These are phyloP conservation scores for Pezicula neosporulosa DNA, from an alignment of 2,329 filamentous ascomycete genomes.

Conservation along the genomic window DNA sequence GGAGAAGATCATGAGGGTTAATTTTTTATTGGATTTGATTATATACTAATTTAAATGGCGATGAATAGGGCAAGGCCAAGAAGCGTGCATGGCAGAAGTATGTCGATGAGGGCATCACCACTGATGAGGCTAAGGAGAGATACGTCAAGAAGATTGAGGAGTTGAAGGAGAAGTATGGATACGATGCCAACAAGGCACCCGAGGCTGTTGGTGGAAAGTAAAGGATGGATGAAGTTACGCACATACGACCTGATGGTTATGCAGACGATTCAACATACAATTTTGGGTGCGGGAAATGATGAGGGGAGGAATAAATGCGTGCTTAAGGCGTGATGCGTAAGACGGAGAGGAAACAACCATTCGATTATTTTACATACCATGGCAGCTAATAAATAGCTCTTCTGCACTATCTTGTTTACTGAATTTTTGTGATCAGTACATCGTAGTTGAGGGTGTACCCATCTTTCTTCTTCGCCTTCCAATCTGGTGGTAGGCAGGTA, in stretches of 20 bases:
- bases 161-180: slow-evolving; percentile 68
- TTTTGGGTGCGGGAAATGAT: too few relatives aligned
- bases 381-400: too few relatives aligned
- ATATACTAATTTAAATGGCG: neutral
- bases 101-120: slow-evolving; percentile 56
- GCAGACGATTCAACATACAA: neutral
- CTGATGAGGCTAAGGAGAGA: slow-evolving; percentile 67
- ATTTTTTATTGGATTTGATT: slow-evolving; percentile 29
- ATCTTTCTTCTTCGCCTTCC: too few relatives aligned
- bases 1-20: neutral
- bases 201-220: slow-evolving; percentile 44
- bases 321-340: too few relatives aligned
- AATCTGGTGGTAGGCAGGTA: too few relatives aligned
- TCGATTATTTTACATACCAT: too few relatives aligned
- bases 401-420: too few relatives aligned
- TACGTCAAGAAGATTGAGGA: slow-evolving; percentile 73
- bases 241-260: neutral
- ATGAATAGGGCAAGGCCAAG: slow-evolving; percentile 68
- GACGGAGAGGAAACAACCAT: too few relatives aligned
- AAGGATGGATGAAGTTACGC: neutral
- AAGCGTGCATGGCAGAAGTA: slow-evolving; percentile 72
- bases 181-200: slow-evolving; percentile 59
- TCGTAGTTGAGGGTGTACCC: too few relatives aligned
- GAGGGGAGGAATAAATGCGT: too few relatives aligned
- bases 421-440: too few relatives aligned